Base-by-base conservation (phyloP, 441 rosid species). In the Biscutella laevigata region DNA sequence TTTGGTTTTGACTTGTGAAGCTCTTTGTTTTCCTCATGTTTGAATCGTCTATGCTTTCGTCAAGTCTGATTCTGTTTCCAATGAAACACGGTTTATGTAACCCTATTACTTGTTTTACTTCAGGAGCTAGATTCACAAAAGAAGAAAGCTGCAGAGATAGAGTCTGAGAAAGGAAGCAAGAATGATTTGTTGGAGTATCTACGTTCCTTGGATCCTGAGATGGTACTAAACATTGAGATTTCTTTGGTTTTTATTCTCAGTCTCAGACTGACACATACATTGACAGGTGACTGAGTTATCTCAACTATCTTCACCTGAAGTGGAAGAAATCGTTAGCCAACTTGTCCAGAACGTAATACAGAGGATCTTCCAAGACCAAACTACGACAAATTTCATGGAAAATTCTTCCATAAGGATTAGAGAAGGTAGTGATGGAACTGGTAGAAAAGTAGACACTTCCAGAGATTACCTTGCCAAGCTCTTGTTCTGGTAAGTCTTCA, bases 391-490 rank as follows among this genome's bases (percentile, higher is more conserved):
- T 44, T 56, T 74, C 25, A 47, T 63, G 58, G 67, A 64, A 42
- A 66, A 69, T 37, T 41, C 78, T 48, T 68, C 55, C 24, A 34
- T 61, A 42, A 56, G 58, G 35, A 68, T 38, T 28, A 15, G 48
- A 41, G 64, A 74, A 25, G 70, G 55, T 32, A 58, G 61, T 20
- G 71, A 70, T 65, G 83, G 75, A 59, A 68, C 40, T 34, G 65
- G 63, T 27, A 66, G 58, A 19, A 64, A 66, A 10, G 69, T 86
- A 15, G 76, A 71, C 76, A 77, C 86, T 32, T 80, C 87, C 13
- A 79, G 92, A 3, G 95, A 86, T 73, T 79, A 83, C 53, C 83
- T 86, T 12, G 95, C 95, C 1, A 86, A 80, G 74, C 76, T 86
- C 58, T 89, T 81, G 62, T 86, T 86, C 80, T 86, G 92, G 95